Percentiles rank a stretch among this genome's conserved stretches.
These are phyloP conservation scores for Xylariomycetidae sp. DNA, from an alignment of 2,329 filamentous ascomycete genomes.

Conservation along the genomic window DNA sequence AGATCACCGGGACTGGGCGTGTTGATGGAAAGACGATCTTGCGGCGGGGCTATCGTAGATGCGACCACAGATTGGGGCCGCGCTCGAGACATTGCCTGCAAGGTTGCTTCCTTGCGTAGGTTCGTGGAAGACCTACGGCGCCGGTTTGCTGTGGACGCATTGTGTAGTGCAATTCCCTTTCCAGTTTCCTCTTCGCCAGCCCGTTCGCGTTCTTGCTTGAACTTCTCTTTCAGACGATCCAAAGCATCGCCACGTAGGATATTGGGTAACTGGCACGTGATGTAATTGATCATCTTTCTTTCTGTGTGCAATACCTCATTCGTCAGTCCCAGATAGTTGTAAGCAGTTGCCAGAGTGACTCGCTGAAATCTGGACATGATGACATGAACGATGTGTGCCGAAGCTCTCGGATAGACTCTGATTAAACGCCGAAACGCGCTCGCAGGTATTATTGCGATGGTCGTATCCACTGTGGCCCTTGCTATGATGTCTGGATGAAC, in stretches of 20 bases:
- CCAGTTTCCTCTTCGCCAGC: slow-evolving; percentile 73
- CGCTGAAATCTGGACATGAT: slow-evolving; percentile 91
- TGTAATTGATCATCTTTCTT: slow-evolving; percentile 88
- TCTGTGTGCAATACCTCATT: slow-evolving; percentile 90
- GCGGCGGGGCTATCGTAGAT: slow-evolving; percentile 33
- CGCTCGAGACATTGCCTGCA: slow-evolving; percentile 57
- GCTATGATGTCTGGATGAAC: slow-evolving; percentile 96
- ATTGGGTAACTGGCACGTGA: slow-evolving; percentile 85
- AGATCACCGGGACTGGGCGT: slow-evolving; percentile 70
- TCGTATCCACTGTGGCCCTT: slow-evolving; percentile 92
- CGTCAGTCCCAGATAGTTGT: slow-evolving; percentile 87
- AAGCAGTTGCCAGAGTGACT: slow-evolving; percentile 89
- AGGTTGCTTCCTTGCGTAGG: slow-evolving; percentile 71
- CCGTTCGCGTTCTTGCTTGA: slow-evolving; percentile 75
- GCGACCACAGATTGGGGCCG: slow-evolving; percentile 37
- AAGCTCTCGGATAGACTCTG: slow-evolving; percentile 90
- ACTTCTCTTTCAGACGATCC: slow-evolving; percentile 86
- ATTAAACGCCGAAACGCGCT: slow-evolving; percentile 92
- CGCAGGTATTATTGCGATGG: slow-evolving; percentile 95
- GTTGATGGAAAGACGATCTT: slow-evolving; percentile 36
- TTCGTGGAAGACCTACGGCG: slow-evolving; percentile 67
- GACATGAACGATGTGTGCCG: slow-evolving; percentile 94
- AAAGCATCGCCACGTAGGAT: slow-evolving; percentile 79
- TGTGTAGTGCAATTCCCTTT: slow-evolving; percentile 95
- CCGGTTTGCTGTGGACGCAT: slow-evolving; percentile 57